Base-by-base conservation (phyloP, 306 rosid genomes). In the Senna tora region DNA sequence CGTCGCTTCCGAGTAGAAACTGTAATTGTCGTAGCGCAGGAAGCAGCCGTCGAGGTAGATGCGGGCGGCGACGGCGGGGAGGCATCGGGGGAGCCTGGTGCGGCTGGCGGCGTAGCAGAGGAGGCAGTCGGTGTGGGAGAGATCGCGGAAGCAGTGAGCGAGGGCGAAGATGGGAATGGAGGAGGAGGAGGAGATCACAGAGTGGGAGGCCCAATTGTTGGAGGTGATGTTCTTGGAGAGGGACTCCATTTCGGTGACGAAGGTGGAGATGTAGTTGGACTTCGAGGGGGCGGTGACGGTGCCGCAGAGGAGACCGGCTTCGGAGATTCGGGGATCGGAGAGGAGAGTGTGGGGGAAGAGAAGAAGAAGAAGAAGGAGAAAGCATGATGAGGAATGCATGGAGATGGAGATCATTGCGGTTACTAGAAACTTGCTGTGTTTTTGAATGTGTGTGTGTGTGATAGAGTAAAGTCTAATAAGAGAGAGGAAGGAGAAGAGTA, bases 31-130 rank as follows among this genome's bases (percentile, higher is more conserved):
- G 17, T 92, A 92, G 34, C 98, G 86, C 7, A 90, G 87, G 83
- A 86, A 90, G 82, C 98, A 92, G 7, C 98, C 98, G 20, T 92
- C 98, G n/a, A 90, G 95, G 79, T 56, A 90, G 17, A 92, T 84
- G 28, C 85, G 76, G 1, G 92, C 95, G 0, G 96, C 68, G 75
- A 82, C 13, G 0, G 92, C 80, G 7, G 96, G 96, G 25, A 92
- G 95, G 75, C 98, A 92, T 32, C 87, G 87, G 0, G 98, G 98
- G 41, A 92, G 85, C 30, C 52, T 68, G 5, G 96, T 92, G 2
- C 98, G 92, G 75, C 87, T 73, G 0, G 93, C 91, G 0, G 96
- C 87, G 53, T 77, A 88, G 82, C 98, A 92, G 69, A 86, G 92
- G 16, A 88, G 90, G 69, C 98, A 92, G 22, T 92, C 96, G 0